Percentiles rank a stretch among this genome's conserved stretches.
phyloP scores from a whole-genome alignment of 129 eudicot genomes.

The Logfia minima region DNA sequence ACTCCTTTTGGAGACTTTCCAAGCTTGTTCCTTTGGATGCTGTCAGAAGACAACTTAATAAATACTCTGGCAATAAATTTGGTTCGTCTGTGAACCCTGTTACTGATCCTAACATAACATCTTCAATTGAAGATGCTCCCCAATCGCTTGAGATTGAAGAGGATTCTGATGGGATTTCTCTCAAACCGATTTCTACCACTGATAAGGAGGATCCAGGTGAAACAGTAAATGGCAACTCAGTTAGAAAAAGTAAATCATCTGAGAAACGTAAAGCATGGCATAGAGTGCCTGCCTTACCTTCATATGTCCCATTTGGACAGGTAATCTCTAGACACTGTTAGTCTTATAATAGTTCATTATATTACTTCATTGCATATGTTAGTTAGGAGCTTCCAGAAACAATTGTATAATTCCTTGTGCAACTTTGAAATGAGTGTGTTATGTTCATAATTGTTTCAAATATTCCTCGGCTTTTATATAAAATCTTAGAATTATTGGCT shows the following conservation, averaged over 20 bases:
- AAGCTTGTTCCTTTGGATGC: conserved; percentile 92
- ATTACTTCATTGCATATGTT: not conserved
- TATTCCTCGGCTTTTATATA: conserved; percentile 1
- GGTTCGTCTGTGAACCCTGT: conserved; percentile 43
- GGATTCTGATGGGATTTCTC: conserved; percentile 94
- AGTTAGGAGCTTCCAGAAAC: conserved; percentile 10
- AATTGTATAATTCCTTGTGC: conserved; percentile 1
- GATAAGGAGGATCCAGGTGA: conserved; percentile 47
- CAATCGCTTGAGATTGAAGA: conserved; percentile 95
- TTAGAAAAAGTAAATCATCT: conserved; percentile 40
- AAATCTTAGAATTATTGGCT: not conserved
- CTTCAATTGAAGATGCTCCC: conserved; percentile 61
- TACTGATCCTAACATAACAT: conserved; percentile 47
- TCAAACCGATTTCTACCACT: conserved; percentile 57
- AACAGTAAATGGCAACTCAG: conserved; percentile 37
- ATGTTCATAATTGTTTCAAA: not conserved
- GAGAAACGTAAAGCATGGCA: conserved; percentile 70
- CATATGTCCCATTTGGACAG: conserved; percentile 97
- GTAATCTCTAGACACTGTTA: conserved; percentile 33
- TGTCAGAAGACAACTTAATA: conserved; percentile 61
- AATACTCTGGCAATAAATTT: conserved; percentile 49
- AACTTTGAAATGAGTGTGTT: not conserved
- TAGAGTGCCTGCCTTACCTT: conserved; percentile 80
- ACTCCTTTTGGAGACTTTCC: conserved; percentile 96
- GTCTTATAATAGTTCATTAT: not conserved